Evolutionary conservation across 441 rosid genomes (phyloP).

Genomic region (Jatropha multifida): DNA sequence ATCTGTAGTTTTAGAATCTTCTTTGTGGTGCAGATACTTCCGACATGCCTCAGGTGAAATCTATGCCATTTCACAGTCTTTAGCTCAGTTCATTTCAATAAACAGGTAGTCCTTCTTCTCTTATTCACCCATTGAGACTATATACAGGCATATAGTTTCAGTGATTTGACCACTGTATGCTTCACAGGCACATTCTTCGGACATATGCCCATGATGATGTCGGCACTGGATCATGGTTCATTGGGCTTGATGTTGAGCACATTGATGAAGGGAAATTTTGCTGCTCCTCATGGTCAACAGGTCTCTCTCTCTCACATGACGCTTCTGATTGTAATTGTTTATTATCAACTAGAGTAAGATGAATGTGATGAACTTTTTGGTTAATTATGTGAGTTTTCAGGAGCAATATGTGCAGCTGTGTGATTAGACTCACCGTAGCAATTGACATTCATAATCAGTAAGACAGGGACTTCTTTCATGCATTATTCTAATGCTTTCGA

Average conservation of each 20-base stretch:
- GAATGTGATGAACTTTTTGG: background rate
- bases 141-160: background rate
- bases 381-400: conserved; percentile 24
- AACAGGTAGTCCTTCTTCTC: conserved; percentile 49
- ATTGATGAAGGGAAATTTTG: conserved; percentile 80
- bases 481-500: conserved; percentile 10
- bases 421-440: conserved; percentile 23
- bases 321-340: background rate
- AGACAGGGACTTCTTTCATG: conserved; percentile 5
- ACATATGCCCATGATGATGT: conserved; percentile 86
- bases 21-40: conserved; percentile 57
- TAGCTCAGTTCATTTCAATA: conserved; percentile 80
- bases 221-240: conserved; percentile 89
- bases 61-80: conserved; percentile 66
- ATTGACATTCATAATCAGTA: background rate
- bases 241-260: conserved; percentile 90
- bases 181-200: conserved; percentile 59
- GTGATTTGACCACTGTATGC: background rate
- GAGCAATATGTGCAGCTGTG: conserved; percentile 41
- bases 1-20: conserved; percentile 4
- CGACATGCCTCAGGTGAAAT: conserved; percentile 91
- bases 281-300: conserved; percentile 91
- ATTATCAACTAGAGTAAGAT: background rate
- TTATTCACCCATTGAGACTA: background rate
- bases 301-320: conserved; percentile 17